Percentiles rank a stretch among this genome's conserved stretches.
Evolutionary conservation across 805 yeast species (phyloP).

Genomic region (Nakazawaea sp.): DNA sequence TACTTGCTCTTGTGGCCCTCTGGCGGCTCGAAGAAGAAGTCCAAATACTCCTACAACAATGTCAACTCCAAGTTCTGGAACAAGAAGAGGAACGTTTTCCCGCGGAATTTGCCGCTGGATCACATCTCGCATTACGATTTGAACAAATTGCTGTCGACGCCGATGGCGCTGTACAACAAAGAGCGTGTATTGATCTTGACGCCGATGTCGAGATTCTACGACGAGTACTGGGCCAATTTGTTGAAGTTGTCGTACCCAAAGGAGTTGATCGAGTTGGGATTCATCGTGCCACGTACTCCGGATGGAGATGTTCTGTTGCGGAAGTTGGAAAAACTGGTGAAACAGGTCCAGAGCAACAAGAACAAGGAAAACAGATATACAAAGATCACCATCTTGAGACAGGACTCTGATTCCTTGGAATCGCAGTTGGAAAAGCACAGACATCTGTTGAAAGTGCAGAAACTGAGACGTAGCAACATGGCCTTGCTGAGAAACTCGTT

Average conservation of each 20-base stretch:
- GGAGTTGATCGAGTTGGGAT: conserved; percentile 79
- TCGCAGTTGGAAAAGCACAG: conserved; percentile 81
- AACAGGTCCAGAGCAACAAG: conserved; percentile 58
- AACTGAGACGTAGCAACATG: conserved; percentile 85
- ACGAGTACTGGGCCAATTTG: conserved; percentile 84
- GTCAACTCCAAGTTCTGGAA: conserved; percentile 41
- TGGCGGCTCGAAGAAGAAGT: conserved; percentile 19
- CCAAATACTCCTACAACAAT: conserved; percentile 41
- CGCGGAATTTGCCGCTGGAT: conserved; percentile 58
- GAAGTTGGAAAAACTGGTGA: conserved; percentile 68
- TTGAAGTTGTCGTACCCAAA: conserved; percentile 75
- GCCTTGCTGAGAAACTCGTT: conserved; percentile 91
- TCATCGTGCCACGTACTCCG: conserved; percentile 76
- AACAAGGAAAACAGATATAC: conserved; percentile 58
- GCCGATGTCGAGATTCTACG: conserved; percentile 83
- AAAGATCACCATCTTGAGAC: conserved; percentile 83
- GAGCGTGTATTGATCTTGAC: conserved; percentile 84
- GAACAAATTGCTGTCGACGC: conserved; percentile 67
- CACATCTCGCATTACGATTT: conserved; percentile 81
- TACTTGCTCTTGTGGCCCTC: conserved; percentile 35
- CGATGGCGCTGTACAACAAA: conserved; percentile 64
- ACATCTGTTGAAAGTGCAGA: conserved; percentile 82
- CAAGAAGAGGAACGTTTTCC: conserved; percentile 46
- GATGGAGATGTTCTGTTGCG: conserved; percentile 80
- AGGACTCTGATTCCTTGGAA: conserved; percentile 73